A percentile compares a stretch with the other conserved stretches of the same genome.
These are phyloP conservation scores for Obelidium mucronatum DNA, from an alignment of 192 early-diverging fungal species.

Conservation along the genomic window DNA sequence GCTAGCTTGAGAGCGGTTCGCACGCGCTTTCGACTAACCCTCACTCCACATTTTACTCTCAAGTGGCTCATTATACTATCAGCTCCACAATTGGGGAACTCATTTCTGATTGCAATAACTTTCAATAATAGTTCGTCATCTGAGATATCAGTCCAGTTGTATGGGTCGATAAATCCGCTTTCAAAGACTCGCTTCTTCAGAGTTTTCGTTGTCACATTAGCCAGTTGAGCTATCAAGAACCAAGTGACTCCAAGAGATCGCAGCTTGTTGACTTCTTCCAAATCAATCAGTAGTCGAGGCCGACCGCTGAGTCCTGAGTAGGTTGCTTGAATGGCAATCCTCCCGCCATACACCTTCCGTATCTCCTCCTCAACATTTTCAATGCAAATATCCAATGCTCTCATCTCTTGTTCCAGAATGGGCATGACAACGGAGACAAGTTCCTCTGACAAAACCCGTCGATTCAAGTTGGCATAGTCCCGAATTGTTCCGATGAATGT, in stretches of 20 bases:
- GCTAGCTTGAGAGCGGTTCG: neutral
- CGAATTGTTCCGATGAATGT: neutral
- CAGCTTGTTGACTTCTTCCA: neutral
- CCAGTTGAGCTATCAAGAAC: neutral
- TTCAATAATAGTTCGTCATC: neutral
- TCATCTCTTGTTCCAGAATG: neutral
- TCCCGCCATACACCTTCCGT: neutral
- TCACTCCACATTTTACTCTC: neutral
- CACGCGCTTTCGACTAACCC: neutral
- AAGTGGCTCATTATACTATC: neutral
- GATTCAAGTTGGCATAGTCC: neutral
- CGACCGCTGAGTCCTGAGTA: neutral
- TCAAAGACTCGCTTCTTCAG: neutral
- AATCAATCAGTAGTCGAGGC: neutral
- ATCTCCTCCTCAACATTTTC: neutral
- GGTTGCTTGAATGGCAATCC: neutral
- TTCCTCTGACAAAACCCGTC: neutral
- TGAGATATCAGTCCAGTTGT: neutral
- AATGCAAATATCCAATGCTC: too few species aligned
- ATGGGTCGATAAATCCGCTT: neutral
- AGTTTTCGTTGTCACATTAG: neutral
- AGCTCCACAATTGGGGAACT: neutral
- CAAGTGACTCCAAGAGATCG: neutral
- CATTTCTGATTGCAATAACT: neutral
- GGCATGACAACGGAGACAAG: neutral